Percentiles rank a stretch among this genome's conserved stretches.
Conservation (phyloP, 192 early-diverging fungal genomes). For the Gonapodya sp. region DNA sequence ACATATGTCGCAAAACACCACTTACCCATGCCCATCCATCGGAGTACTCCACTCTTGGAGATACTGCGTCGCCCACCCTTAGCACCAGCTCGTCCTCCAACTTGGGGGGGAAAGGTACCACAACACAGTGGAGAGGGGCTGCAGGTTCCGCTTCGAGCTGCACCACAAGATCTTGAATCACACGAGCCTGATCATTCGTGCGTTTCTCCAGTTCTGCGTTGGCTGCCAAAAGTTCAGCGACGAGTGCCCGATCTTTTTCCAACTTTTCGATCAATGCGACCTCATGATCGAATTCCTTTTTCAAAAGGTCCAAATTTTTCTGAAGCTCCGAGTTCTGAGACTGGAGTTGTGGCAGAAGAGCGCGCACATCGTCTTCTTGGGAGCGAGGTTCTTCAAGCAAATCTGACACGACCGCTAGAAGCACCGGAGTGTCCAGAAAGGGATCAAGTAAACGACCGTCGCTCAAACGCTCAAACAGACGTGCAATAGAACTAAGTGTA, state of each 20-base stretch:
- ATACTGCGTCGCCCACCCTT: neutral
- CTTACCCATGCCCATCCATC: conserved; percentile 1
- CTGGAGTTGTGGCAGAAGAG: neutral
- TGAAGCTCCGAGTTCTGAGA: neutral
- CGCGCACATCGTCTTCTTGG: neutral
- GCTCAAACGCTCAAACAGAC: too few species aligned
- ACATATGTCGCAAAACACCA: too few species aligned
- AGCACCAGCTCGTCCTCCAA: neutral
- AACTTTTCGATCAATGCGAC: neutral
- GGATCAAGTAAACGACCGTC: neutral
- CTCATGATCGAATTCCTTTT: neutral
- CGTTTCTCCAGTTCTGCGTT: neutral
- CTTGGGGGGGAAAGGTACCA: neutral
- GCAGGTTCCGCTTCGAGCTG: neutral
- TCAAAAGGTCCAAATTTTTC: neutral
- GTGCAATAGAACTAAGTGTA: too few species aligned
- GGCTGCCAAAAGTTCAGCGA: neutral
- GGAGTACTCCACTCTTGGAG: neutral
- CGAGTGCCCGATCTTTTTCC: neutral
- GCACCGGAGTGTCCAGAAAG: neutral
- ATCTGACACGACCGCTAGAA: too few species aligned
- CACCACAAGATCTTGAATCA: neutral
- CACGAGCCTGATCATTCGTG: neutral
- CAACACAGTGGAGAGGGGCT: neutral
- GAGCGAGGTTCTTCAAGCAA: neutral